Evolutionary conservation across 2,329 filamentous ascomycete species (phyloP), one percentile per base, ranked within the genome.

Genomic region (Hortaea sp.): DNA sequence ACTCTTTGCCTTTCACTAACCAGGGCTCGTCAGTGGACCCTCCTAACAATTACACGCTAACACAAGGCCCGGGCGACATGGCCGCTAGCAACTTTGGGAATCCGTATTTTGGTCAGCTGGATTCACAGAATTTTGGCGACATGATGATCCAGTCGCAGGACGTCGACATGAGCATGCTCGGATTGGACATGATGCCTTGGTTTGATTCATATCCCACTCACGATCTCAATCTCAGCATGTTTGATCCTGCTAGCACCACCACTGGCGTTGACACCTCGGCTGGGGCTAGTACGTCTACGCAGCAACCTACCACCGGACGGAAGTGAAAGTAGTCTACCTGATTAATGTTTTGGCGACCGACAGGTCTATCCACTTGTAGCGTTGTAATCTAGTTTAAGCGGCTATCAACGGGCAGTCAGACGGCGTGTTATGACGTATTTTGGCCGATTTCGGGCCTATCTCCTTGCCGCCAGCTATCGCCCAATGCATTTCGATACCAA

Each of bases 91-190:
- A 29, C 28, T 28, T 28, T 7, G 27, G 10, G 7, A 42, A 20
- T 13, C 37, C 9, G 7, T 43, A n/a, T 30, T 32, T 20, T 29
- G 41, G 39, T 20, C 27, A 40, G 20, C 29, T 31, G n/a, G 31
- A 42, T 13, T 45, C 46, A 30, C 44, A 46, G 50, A 52, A 55
- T 45, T 62, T 72, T 41, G 66, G 67, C 4, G 67, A 72, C 48
- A 82, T 88, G 66, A 81, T 84, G 50, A 85, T 89, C 53, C 80
- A 87, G 60, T 83, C 79, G 49, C 84, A 86, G 52, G 84, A 89
- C 53, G 79, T 90, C 31, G 84, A 89, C 52, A 83, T 89, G 71
- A 78, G 76, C 27, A 69, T 77, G 4, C 66, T 88, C 12, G 81
- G 79, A 1, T 76, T 79, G 11, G 82, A 86, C 39, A 77, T 86